phyloP scores from a whole-genome alignment of 192 early-diverging fungal species.

The Dimargaris xerosporica region DNA sequence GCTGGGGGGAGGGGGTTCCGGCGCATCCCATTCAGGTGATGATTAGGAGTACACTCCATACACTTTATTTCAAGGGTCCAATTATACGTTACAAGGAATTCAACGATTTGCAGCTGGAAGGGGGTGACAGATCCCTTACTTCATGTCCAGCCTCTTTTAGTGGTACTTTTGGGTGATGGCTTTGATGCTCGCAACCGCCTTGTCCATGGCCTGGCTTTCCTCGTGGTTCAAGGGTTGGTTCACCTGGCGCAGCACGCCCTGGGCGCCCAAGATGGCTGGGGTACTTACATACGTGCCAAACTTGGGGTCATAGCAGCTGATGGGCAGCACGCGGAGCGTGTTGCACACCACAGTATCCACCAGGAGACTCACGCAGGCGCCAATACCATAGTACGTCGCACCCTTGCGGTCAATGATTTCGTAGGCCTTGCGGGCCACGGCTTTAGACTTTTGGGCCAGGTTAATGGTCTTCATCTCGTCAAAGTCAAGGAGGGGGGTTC shows the following conservation, averaged over 20 bases:
- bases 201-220: slow-evolving; percentile 39
- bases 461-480: slow-evolving; percentile 43
- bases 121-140: no score
- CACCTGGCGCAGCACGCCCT: slow-evolving; percentile 55
- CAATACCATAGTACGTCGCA: slow-evolving; percentile 73
- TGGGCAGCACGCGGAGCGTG: slow-evolving; percentile 47
- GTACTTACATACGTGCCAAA: slow-evolving; percentile 51
- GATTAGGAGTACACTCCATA: no score
- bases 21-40: no score
- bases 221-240: slow-evolving; percentile 43
- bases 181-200: slow-evolving; percentile 36
- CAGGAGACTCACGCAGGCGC: slow-evolving; percentile 54
- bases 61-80: no score
- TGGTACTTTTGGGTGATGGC: slow-evolving; percentile 33
- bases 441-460: slow-evolving; percentile 31
- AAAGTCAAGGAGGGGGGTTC: slow-evolving; percentile 45
- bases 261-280: slow-evolving; percentile 59
- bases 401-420: slow-evolving; percentile 77
- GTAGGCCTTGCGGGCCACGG: slow-evolving; percentile 59
- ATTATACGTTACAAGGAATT: no score
- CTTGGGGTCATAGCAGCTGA: slow-evolving; percentile 48
- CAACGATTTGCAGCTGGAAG: no score
- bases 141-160: no score
- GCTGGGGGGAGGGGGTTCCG: no score
- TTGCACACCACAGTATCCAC: slow-evolving; percentile 53